Evolutionary conservation across 176 grass and related monocot species (phyloP).

Genomic region (Carex kokanica): DNA sequence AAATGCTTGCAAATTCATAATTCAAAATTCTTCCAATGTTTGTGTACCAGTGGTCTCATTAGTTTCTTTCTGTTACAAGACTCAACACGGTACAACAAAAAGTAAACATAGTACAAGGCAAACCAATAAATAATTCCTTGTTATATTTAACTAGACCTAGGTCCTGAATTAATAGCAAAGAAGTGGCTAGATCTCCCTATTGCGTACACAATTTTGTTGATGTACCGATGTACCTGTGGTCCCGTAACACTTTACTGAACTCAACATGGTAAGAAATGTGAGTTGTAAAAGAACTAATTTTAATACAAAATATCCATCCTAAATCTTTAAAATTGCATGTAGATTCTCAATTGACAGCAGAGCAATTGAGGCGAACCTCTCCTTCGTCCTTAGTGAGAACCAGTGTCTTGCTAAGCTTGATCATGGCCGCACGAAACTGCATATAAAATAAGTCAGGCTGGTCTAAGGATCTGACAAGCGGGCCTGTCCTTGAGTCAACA

Average conservation of each 20-base stretch:
- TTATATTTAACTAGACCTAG: conserved; percentile 9
- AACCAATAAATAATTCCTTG: not conserved
- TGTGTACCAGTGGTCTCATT: conserved; percentile 8
- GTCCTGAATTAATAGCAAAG: conserved; percentile 27
- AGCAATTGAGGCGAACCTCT: conserved; percentile 70
- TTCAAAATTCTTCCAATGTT: not conserved
- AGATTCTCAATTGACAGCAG: conserved; percentile 37
- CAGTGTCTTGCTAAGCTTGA: conserved; percentile 45
- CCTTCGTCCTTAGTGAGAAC: conserved; percentile 72
- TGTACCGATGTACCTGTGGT: not conserved
- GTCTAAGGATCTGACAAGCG: conserved; percentile 29
- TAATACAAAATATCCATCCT: not conserved
- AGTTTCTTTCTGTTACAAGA: not conserved
- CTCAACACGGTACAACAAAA: not conserved
- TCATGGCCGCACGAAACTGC: conserved; percentile 69
- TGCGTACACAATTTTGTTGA: not conserved
- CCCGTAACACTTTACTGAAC: conserved; percentile 2
- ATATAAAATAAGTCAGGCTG: conserved; percentile 24
- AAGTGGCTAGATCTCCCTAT: not conserved
- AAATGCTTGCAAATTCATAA: not conserved
- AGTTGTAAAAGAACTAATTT: not conserved
- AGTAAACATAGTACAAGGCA: not conserved
- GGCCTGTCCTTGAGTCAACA: conserved; percentile 47
- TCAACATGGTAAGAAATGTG: not conserved
- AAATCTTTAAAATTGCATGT: not conserved